phyloP scores from a whole-genome alignment of 2,329 filamentous ascomycete genomes.

The Dactylellina drechsleri region DNA sequence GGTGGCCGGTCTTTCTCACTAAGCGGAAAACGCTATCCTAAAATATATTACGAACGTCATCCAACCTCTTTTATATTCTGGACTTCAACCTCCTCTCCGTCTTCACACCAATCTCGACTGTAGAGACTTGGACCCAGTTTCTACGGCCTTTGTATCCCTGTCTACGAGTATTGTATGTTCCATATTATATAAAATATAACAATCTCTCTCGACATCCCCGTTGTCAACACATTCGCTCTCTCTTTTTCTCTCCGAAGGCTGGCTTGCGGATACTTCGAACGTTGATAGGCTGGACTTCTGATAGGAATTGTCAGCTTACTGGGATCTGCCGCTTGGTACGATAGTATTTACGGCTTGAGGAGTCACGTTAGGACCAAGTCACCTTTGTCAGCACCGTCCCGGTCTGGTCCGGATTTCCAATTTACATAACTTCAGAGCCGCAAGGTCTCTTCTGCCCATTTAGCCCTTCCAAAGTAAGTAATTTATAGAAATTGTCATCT shows the following conservation, averaged over 20 bases:
- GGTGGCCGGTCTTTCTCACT: conserved; percentile 5
- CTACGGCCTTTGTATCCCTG: background rate
- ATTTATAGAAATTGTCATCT: no score
- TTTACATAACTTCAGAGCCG: background rate
- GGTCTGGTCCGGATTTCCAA: conserved; percentile 18
- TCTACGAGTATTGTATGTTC: background rate
- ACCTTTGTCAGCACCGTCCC: conserved; percentile 8
- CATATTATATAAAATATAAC: background rate
- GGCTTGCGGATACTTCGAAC: background rate
- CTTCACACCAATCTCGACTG: background rate
- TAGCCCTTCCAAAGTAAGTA: no score
- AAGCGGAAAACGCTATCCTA: conserved; percentile 5
- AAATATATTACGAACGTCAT: conserved; percentile 53
- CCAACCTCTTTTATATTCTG: background rate
- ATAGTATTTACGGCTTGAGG: no score
- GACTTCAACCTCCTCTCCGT: background rate
- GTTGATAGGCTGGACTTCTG: conserved; percentile 22
- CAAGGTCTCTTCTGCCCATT: background rate
- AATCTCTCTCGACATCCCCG: background rate
- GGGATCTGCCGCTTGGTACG: conserved; percentile 13
- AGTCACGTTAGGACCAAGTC: no score
- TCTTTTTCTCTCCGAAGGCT: conserved; percentile 4
- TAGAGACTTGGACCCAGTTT: background rate
- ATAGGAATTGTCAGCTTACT: conserved; percentile 35
- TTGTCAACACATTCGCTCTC: conserved; percentile 26